Conservation (phyloP, 345 rosid genomes). For the Eutrema japonicum region DNA sequence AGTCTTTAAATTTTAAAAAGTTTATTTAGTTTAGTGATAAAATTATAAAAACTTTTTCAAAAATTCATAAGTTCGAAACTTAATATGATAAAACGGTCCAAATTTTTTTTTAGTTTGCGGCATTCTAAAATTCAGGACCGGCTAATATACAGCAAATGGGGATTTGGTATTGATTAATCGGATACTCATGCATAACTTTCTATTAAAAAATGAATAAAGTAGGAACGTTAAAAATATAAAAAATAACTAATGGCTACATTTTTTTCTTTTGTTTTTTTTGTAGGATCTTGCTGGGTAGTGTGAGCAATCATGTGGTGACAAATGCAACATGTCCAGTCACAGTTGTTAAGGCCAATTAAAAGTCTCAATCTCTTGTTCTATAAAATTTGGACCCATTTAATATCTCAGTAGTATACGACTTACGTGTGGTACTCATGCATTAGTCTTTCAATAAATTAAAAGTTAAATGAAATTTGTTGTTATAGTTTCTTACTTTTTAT, state of each 20-base stretch:
- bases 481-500: neutral
- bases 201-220: too few relatives aligned
- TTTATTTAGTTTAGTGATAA: too few relatives aligned
- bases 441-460: neutral
- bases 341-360: constrained; percentile 58
- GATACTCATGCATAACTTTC: neutral
- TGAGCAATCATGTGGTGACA: constrained; percentile 71
- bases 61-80: too few relatives aligned
- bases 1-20: too few relatives aligned
- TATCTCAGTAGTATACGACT: neutral
- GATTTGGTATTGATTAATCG: neutral
- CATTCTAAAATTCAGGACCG: too few relatives aligned
- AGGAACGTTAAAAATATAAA: too few relatives aligned
- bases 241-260: neutral
- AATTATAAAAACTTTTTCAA: too few relatives aligned
- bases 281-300: constrained; percentile 84
- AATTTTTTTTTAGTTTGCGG: too few relatives aligned
- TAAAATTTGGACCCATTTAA: constrained; percentile 7
- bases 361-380: neutral
- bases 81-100: too few relatives aligned
- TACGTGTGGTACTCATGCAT: constrained; percentile 33
- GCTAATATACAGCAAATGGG: neutral
- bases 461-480: neutral
- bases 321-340: constrained; percentile 81
- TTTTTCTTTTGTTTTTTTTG: constrained; percentile 3